Evolutionary conservation across 768 basidiomycete species (phyloP).

Genomic region (Podaxis rugospora): DNA sequence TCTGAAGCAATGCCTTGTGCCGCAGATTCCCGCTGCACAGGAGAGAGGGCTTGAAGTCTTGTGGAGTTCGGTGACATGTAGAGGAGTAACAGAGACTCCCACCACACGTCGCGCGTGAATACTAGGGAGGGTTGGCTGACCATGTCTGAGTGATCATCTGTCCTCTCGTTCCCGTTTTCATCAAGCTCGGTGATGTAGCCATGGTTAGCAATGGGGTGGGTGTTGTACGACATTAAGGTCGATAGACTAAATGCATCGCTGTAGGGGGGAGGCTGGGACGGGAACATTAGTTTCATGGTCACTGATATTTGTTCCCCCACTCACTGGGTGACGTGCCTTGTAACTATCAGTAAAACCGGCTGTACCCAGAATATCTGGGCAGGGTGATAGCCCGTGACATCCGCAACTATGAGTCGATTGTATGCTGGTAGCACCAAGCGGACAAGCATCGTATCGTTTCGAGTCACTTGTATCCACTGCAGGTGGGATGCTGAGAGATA

Average conservation of each 20-base stretch:
- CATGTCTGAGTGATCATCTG: constrained; percentile 27
- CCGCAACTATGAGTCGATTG: constrained; percentile 20
- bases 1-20: constrained; percentile 46
- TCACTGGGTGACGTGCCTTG: background rate
- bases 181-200: constrained; percentile 26
- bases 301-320: background rate
- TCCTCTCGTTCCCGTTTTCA: constrained; percentile 23
- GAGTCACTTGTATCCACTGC: background rate
- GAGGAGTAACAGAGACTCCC: constrained; percentile 62
- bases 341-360: background rate
- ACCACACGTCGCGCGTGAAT: constrained; percentile 74
- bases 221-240: constrained; percentile 12
- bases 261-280: constrained; percentile 16
- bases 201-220: background rate
- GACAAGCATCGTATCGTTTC: background rate
- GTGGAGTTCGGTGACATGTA: constrained; percentile 39
- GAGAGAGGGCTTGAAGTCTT: constrained; percentile 28
- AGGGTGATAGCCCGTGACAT: constrained; percentile 27
- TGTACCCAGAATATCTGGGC: constrained; percentile 18
- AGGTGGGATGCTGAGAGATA: background rate
- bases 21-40: constrained; percentile 42
- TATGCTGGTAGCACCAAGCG: constrained; percentile 12
- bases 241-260: constrained; percentile 17
- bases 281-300: background rate
- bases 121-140: constrained; percentile 55